These are phyloP conservation scores for Knoxdaviesia proteae DNA, from an alignment of 2,329 filamentous ascomycete genomes.

Conservation along the genomic window DNA sequence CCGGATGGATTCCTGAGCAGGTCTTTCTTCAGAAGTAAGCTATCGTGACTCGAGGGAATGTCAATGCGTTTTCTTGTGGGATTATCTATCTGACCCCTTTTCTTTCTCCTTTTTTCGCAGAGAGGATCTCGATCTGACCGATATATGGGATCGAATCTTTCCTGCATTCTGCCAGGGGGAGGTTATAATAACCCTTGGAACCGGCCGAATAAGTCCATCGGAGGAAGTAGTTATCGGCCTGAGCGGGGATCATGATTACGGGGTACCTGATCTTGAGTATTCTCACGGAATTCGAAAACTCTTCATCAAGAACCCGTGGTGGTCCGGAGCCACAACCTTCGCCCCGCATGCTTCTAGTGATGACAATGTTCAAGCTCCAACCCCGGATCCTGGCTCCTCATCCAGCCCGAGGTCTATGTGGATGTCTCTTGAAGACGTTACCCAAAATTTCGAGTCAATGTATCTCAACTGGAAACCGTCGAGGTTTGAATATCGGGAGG, in stretches of 20 bases:
- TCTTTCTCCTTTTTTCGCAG: slow-evolving; percentile 15
- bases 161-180: slow-evolving; percentile 57
- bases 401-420: slow-evolving; percentile 56
- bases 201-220: slow-evolving; percentile 54
- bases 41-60: no score
- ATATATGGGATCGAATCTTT: slow-evolving; percentile 60
- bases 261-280: slow-evolving; percentile 59
- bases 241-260: slow-evolving; percentile 84
- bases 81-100: not conserved
- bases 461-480: slow-evolving; percentile 95
- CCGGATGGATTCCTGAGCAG: slow-evolving; percentile 93
- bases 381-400: slow-evolving; percentile 5
- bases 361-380: not conserved
- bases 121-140: slow-evolving; percentile 55
- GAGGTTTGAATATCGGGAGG: slow-evolving; percentile 61
- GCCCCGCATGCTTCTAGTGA: not conserved
- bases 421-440: slow-evolving; percentile 73
- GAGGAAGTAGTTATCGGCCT: slow-evolving; percentile 69
- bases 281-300: slow-evolving; percentile 41
- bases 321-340: slow-evolving; percentile 31
- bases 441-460: slow-evolving; percentile 84
- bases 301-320: slow-evolving; percentile 92
- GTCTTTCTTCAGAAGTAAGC: slow-evolving; percentile 60
- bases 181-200: slow-evolving; percentile 76
- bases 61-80: no score